Conservation (phyloP, 177 flowering plant species). For the Tripterygium wilfordii region DNA sequence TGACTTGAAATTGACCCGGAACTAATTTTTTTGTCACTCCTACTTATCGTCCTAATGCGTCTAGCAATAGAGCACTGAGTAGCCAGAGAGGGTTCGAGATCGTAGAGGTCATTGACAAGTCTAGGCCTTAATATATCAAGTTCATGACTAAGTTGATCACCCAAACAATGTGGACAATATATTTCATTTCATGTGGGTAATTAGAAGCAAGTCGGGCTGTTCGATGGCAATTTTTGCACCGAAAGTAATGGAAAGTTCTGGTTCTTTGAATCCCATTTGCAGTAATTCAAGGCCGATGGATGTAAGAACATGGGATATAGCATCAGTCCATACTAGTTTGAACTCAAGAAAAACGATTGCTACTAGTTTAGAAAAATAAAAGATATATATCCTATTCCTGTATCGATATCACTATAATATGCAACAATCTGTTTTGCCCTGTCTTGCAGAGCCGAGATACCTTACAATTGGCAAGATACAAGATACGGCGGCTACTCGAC, state of each 20-base stretch:
- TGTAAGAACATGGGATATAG: conserved; percentile 7
- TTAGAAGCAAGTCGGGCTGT: conserved; percentile 20
- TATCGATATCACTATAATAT: too few relatives aligned
- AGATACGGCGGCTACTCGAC: too few relatives aligned
- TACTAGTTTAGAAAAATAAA: too few relatives aligned
- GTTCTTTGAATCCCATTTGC: conserved; percentile 32
- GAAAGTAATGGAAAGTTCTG: conserved; percentile 41
- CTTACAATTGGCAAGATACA: too few relatives aligned
- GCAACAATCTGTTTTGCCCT: too few relatives aligned
- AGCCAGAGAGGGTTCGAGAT: conserved; percentile 7
- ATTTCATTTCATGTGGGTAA: conserved; percentile 5
- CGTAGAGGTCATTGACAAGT: background rate
- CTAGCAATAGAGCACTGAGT: conserved; percentile 18
- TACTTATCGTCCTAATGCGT: too few relatives aligned
- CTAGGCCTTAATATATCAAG: conserved; percentile 32
- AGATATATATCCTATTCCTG: too few relatives aligned
- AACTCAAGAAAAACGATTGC: too few relatives aligned
- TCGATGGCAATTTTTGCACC: conserved; percentile 42
- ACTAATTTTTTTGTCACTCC: too few relatives aligned
- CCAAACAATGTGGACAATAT: conserved; percentile 38
- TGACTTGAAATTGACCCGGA: too few relatives aligned
- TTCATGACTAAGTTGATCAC: conserved; percentile 16
- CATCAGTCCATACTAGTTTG: too few relatives aligned
- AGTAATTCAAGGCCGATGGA: conserved; percentile 21
- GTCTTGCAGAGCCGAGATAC: too few relatives aligned